phyloP scores from a whole-genome alignment of 495 filamentous ascomycete species.

The Tuber microsphaerosporum region DNA sequence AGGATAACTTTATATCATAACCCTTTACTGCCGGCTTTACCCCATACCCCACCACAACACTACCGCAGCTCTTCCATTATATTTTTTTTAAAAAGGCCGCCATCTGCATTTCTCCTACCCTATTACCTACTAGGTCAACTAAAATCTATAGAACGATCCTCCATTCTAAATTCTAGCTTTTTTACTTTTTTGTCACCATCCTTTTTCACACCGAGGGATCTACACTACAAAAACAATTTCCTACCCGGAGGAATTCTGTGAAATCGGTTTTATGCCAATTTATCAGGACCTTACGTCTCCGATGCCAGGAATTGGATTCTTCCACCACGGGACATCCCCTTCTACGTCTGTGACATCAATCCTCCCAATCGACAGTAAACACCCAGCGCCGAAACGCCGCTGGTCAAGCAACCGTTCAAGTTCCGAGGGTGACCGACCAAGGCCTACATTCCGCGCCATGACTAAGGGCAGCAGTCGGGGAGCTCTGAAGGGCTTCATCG shows the following conservation, averaged over 20 bases:
- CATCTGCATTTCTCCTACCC: not conserved
- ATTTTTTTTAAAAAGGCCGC: not conserved
- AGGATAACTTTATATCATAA: not conserved
- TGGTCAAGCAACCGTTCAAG: conserved; percentile 24
- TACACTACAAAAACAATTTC: not conserved
- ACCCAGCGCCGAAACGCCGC: conserved; percentile 17
- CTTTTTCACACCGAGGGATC: not conserved
- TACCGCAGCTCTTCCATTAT: not conserved
- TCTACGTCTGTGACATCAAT: conserved; percentile 25
- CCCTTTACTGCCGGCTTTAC: conserved; percentile 1
- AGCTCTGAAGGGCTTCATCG: conserved; percentile 10
- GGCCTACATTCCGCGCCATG: conserved; percentile 17
- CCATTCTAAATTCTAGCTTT: not conserved
- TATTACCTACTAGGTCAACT: not conserved
- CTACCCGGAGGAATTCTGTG: not conserved
- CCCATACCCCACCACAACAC: conserved; percentile 9
- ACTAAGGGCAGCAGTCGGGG: conserved; percentile 7
- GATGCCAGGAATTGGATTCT: conserved; percentile 10
- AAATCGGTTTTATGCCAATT: conserved; percentile 30
- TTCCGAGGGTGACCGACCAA: conserved; percentile 24
- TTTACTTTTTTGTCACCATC: not conserved
- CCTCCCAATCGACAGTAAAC: conserved; percentile 24
- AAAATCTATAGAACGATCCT: not conserved
- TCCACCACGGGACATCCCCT: conserved; percentile 3
- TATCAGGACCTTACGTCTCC: conserved; percentile 27